Percentiles rank a stretch among this genome's conserved stretches.
These are phyloP conservation scores for Thecaphora thlaspeos DNA, from an alignment of 1,284 basidiomycete genomes.

Conservation along the genomic window DNA sequence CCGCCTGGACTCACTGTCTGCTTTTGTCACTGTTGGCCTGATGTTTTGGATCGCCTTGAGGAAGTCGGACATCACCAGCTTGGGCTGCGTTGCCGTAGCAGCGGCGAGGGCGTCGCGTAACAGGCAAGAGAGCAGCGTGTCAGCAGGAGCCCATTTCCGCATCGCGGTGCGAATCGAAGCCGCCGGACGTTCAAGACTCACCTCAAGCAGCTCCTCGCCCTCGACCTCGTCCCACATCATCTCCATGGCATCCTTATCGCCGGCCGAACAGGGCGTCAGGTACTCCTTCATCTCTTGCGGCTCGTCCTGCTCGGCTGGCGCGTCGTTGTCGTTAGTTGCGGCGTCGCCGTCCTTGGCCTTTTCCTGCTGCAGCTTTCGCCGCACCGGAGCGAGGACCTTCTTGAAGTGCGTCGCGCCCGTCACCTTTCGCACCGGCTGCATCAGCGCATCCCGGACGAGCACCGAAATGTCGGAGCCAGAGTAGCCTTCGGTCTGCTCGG, in stretches of 20 bases:
- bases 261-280: constrained; percentile 89
- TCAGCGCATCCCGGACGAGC: constrained; percentile 91
- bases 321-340: constrained; percentile 19
- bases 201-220: constrained; percentile 85
- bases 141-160: too few species aligned
- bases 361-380: constrained; percentile 27
- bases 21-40: constrained; percentile 82
- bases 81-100: constrained; percentile 12
- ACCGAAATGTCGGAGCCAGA: constrained; percentile 95
- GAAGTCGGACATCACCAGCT: constrained; percentile 68
- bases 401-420: constrained; percentile 95
- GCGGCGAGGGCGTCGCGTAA: too few species aligned
- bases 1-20: constrained; percentile 67
- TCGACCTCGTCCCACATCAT: constrained; percentile 90
- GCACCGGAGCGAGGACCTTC: constrained; percentile 58
- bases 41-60: constrained; percentile 77
- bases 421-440: constrained; percentile 98
- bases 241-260: constrained; percentile 80
- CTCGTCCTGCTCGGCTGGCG: constrained; percentile 50
- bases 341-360: constrained; percentile 33
- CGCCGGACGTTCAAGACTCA: constrained; percentile 64
- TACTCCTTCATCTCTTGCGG: constrained; percentile 62
- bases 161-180: too few species aligned
- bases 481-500: constrained; percentile 84
- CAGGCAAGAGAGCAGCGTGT: too few species aligned